Percentiles rank a stretch among this genome's conserved stretches.
These are phyloP conservation scores for Starmerella ratchasimensis DNA, from an alignment of 805 yeast species.

Conservation along the genomic window DNA sequence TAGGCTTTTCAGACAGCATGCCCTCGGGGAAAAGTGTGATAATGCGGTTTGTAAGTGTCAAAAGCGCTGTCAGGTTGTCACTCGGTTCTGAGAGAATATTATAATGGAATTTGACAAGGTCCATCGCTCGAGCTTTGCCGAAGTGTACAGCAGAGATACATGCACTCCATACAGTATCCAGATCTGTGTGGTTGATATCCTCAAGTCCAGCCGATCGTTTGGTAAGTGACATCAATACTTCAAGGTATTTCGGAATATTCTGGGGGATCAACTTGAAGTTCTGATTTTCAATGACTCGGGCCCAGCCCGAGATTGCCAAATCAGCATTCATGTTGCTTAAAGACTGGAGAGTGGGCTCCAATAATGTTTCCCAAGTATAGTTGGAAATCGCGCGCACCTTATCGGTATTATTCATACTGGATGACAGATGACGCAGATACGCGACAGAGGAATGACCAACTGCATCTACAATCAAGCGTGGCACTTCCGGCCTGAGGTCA, in stretches of 20 bases:
- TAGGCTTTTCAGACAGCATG: slow-evolving; percentile 1
- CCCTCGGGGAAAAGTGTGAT: not conserved
- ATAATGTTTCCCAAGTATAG: not conserved
- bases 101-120: slow-evolving; percentile 4
- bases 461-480: not conserved
- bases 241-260: not conserved
- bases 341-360: not conserved
- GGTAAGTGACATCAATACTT: no score
- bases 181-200: no score
- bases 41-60: slow-evolving; percentile 1
- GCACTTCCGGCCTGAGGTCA: not conserved
- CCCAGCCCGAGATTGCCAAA: not conserved
- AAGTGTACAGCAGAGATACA: no score
- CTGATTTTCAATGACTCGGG: not conserved
- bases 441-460: not conserved
- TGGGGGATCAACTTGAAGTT: not conserved
- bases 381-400: not conserved
- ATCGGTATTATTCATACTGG: no score
- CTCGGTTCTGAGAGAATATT: not conserved
- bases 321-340: not conserved
- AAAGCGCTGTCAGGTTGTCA: not conserved
- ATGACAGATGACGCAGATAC: no score
- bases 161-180: no score
- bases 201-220: no score
- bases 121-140: no score